Evolutionary conservation across 345 rosid species (phyloP), one percentile per base, ranked within the genome.

Genomic region (Hibiscus trionum): DNA sequence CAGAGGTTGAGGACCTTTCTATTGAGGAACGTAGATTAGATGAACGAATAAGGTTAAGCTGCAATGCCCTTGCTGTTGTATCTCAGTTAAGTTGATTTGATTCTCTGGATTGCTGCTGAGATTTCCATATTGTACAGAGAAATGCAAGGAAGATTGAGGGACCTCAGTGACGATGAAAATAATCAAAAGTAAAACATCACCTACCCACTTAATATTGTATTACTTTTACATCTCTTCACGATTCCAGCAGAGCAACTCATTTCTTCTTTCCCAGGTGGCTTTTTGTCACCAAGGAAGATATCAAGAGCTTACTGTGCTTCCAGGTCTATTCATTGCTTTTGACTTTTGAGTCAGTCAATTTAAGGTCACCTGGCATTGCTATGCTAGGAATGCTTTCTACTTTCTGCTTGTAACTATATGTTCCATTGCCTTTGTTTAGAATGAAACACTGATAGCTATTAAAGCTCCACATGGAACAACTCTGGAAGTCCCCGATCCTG

Each of bases 391-490:
- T 15, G 33, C 21, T n/a, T 37, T 57, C 26, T 55, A 46, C 57
- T 64, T 62, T 9, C 63, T 53, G 58, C 70, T 21, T 16, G 21
- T 39, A 66, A 63, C 42, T 70, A 7, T 52, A 61, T 70, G 63
- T 47, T 68, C 50, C 69, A 7, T 75, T 77, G 66, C 64, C 72
- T 77, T 17, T 24, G 24, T 33, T 68, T 81, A 95, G 98, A 92
- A 92, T 77, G 97, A 95, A 84, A 95, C 99, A 64, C 73, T 95
- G 62, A 88, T 95, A 77, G 98, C 98, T 42, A 90, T 92, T 44
- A 92, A 92, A 80, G 99, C 99, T 81, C 99, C 99, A n/a, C 99
- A 95, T 78, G 99, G 97, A 64, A 95, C 99, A 70, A 95, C 96
- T 72, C 85, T 95, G 42, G 99, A 95, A 83, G 99, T 95, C 76